A percentile compares a stretch with the other conserved stretches of the same genome.
Conservation (phyloP, 2,329 filamentous ascomycete species). For the Monilinia fructigena region DNA sequence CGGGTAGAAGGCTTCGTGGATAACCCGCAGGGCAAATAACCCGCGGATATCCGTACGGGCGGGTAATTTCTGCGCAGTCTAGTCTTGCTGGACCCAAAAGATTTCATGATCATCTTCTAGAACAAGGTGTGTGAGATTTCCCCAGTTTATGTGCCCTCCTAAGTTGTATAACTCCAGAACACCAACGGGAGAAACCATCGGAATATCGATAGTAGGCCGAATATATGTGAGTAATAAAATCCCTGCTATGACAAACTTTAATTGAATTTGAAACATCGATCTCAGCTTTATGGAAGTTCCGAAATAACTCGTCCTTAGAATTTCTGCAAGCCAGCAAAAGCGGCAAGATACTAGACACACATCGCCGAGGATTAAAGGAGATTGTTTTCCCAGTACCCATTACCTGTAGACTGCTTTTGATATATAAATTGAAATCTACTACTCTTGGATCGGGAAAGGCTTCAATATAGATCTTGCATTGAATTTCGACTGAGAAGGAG, state of each 20-base stretch:
- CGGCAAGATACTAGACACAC: background rate
- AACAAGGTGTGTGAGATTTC: background rate
- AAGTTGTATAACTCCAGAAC: rapidly evolving
- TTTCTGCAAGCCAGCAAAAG: background rate
- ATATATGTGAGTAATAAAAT: background rate
- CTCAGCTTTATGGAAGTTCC: background rate
- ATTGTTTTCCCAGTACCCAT: too few relatives aligned
- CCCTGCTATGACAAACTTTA: rapidly evolving
- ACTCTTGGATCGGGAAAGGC: background rate
- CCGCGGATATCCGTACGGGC: too few relatives aligned
- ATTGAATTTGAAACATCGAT: background rate
- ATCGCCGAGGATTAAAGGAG: too few relatives aligned
- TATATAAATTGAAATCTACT: rapidly evolving
- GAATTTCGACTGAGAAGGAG: background rate
- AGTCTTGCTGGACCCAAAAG: too few relatives aligned
- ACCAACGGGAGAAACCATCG: rapidly evolving
- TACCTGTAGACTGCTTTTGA: background rate
- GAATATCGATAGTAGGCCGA: background rate
- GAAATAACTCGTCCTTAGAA: background rate
- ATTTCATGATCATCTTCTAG: rapidly evolving
- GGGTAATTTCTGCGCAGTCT: too few relatives aligned
- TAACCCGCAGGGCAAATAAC: too few relatives aligned
- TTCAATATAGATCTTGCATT: background rate
- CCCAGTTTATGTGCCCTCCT: background rate
- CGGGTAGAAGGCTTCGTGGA: too few relatives aligned